phyloP scores from a whole-genome alignment of 176 grass and related monocot species.

The Melocanna baccifera region DNA sequence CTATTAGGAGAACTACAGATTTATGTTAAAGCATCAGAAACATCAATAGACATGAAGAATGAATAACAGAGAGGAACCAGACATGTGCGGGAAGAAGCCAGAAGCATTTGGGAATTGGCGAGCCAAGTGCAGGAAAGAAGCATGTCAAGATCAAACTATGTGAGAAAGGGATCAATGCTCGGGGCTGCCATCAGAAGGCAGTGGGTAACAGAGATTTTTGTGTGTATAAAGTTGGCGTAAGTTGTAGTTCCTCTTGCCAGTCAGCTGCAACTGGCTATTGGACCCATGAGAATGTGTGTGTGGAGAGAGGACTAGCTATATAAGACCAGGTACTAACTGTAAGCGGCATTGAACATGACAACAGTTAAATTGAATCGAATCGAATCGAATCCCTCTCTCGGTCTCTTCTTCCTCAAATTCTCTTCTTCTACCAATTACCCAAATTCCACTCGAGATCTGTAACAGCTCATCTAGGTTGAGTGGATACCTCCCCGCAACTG shows the following conservation, averaged over 20 bases:
- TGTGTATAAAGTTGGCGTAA: background rate
- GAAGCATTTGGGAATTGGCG: background rate
- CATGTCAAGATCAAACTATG: background rate
- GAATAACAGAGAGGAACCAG: background rate
- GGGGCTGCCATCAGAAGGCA: background rate
- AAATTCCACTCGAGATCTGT: background rate
- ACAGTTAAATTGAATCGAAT: background rate
- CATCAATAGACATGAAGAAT: background rate
- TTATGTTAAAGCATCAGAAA: slow-evolving; percentile 18
- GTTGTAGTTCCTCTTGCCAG: background rate
- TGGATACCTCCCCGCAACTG: background rate
- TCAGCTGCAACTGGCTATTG: background rate
- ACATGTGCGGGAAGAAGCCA: background rate
- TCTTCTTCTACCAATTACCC: background rate
- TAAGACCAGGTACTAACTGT: background rate
- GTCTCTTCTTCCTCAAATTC: background rate
- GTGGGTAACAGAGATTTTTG: background rate
- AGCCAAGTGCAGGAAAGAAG: background rate
- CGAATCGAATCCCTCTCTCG: background rate
- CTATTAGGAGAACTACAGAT: background rate
- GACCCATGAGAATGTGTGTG: background rate
- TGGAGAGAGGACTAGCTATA: background rate
- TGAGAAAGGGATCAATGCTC: background rate
- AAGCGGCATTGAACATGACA: background rate
- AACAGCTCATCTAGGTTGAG: background rate